A percentile compares a stretch with the other conserved stretches of the same genome.
These are phyloP conservation scores for Aspergillus sp. DNA, from an alignment of 2,329 filamentous ascomycete species.

Conservation along the genomic window DNA sequence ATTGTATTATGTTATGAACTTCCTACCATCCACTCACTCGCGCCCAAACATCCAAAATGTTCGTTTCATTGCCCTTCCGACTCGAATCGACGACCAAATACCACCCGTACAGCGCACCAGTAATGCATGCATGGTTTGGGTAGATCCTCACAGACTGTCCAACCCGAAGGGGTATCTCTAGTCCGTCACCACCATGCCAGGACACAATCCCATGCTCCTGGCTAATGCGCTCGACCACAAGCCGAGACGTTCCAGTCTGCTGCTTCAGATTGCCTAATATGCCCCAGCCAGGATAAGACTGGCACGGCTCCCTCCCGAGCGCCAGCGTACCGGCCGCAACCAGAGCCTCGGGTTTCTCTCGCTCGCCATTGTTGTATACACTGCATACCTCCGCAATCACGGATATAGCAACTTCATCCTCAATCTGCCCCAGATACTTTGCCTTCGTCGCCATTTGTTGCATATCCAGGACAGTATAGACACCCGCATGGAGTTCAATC, in stretches of 20 bases:
- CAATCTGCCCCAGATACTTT: slow-evolving; percentile 30
- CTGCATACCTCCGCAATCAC: slow-evolving; percentile 71
- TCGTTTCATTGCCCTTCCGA: slow-evolving; percentile 51
- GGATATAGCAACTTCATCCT: slow-evolving; percentile 62
- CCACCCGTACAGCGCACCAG: slow-evolving; percentile 68
- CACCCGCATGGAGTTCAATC: slow-evolving; percentile 73
- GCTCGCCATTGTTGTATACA: slow-evolving; percentile 61
- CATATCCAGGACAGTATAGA: slow-evolving; percentile 73
- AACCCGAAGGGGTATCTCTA: slow-evolving; percentile 51
- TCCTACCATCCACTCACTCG: slow-evolving; percentile 29
- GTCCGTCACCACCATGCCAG: slow-evolving; percentile 52
- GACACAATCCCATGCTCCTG: slow-evolving; percentile 76
- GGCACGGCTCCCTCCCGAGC: slow-evolving; percentile 70
- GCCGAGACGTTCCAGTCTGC: slow-evolving; percentile 47
- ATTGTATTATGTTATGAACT: slow-evolving; percentile 3
- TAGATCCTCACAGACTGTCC: slow-evolving; percentile 70
- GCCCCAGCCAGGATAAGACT: slow-evolving; percentile 70
- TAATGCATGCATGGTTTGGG: slow-evolving; percentile 80
- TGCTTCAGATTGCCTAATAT: slow-evolving; percentile 62
- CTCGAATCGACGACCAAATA: slow-evolving; percentile 72
- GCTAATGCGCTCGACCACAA: slow-evolving; percentile 69
- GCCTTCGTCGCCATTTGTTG: slow-evolving; percentile 76
- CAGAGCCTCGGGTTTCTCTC: slow-evolving; percentile 60
- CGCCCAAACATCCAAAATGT: slow-evolving; percentile 73
- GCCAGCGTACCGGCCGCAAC: slow-evolving; percentile 68